A percentile compares a stretch with the other conserved stretches of the same genome.
These are phyloP conservation scores for Crotalaria pallida DNA, from an alignment of 306 rosid species.

Conservation along the genomic window DNA sequence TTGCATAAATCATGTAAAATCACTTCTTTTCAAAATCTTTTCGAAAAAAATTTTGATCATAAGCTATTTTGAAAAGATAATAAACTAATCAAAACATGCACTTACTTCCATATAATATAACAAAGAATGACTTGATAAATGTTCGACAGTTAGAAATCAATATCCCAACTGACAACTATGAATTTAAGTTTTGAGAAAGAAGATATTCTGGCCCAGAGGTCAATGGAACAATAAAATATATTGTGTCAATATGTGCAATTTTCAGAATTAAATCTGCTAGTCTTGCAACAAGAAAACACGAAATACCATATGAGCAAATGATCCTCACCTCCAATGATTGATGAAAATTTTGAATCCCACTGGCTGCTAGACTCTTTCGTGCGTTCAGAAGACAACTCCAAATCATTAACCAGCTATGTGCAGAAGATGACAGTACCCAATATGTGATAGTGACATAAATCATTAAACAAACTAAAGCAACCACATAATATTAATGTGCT, in stretches of 20 bases:
- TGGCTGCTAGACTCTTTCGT: constrained; percentile 41
- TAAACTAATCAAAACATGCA: neutral
- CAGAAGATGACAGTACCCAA: constrained; percentile 24
- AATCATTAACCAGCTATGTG: constrained; percentile 58
- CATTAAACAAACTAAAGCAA: neutral
- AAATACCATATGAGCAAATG: neutral
- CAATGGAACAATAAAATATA: neutral
- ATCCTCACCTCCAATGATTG: constrained; percentile 44
- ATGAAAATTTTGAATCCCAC: constrained; percentile 30
- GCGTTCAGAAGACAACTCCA: constrained; percentile 56
- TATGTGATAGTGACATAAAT: neutral
- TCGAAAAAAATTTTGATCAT: too few relatives aligned
- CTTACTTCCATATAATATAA: neutral
- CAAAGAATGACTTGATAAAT: neutral
- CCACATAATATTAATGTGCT: neutral
- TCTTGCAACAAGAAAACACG: neutral
- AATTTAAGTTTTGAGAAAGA: constrained; percentile 1
- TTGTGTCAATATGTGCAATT: neutral
- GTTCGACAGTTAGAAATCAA: neutral
- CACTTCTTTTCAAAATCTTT: neutral
- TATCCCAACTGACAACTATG: constrained; percentile 6
- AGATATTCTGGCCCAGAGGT: neutral
- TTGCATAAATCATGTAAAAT: neutral
- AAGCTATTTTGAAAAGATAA: neutral
- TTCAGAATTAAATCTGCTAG: constrained; percentile 13